Conservation (phyloP, 2,329 filamentous ascomycete species). For the Fusarium abutilonis region DNA sequence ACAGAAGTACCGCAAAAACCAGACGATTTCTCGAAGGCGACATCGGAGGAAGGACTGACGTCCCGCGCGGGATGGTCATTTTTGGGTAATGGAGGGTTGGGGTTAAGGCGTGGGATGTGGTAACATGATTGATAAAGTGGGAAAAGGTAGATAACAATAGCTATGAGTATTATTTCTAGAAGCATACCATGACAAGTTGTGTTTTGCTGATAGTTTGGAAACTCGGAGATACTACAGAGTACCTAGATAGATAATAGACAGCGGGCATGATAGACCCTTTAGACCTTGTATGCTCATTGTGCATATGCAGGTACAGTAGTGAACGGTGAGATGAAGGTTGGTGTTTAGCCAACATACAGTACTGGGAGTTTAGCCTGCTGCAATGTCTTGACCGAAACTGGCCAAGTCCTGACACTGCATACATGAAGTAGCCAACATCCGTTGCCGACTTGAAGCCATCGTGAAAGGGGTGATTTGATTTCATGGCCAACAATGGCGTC, state of each 20-base stretch:
- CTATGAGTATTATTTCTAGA: slow-evolving; percentile 15
- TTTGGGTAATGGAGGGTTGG: neutral
- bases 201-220: neutral
- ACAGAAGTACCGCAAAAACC: neutral
- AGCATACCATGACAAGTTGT: neutral
- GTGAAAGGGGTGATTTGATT: slow-evolving; percentile 22
- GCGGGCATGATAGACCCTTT: slow-evolving; percentile 9
- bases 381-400: neutral
- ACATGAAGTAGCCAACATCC: too few species aligned
- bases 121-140: slow-evolving; percentile 13
- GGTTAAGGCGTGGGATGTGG: slow-evolving; percentile 31
- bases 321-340: neutral
- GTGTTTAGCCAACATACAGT: neutral
- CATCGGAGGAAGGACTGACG: slow-evolving; percentile 8
- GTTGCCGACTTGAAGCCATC: slow-evolving; percentile 27
- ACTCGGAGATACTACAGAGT: neutral
- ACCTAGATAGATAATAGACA: neutral
- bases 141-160: slow-evolving; percentile 9
- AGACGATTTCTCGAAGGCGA: neutral
- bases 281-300: neutral
- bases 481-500: slow-evolving; percentile 32
- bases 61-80: slow-evolving; percentile 11
- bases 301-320: slow-evolving; percentile 37
- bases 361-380: neutral
- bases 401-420: slow-evolving; percentile 3